Base-by-base conservation (phyloP, 2,329 filamentous ascomycete genomes). In the Westerdykella sp. region DNA sequence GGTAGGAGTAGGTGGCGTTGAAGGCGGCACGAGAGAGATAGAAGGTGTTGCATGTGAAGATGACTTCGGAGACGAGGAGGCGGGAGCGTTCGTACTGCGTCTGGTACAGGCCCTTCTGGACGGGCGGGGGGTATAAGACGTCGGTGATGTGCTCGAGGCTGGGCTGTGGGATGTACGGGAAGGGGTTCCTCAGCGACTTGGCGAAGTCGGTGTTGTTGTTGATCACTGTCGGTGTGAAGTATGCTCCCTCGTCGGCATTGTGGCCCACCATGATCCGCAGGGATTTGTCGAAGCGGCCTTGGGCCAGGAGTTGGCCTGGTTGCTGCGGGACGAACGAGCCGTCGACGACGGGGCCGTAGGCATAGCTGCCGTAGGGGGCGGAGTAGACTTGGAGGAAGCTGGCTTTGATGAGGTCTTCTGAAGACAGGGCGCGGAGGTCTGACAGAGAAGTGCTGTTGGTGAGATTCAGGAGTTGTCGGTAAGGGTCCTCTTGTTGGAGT, bases 41-140 rank as follows among this genome's bases (percentile, higher is more conserved):
- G 53, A 72, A 67, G 12, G 75, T 71, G 50, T 77, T 77, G 68
- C 78, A 80, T 10, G 62, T 65, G 52, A 77, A 75, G 44, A 59
- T 45, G 5, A 58, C 43, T 42, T 80, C 77, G 11, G 68, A 56
- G 32, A 68, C 57, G 10, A 74, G 56, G 1, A 71, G 62, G 10
- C 62, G 57, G 0, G 63, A 62, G 7, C 77, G 73, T 11, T 56
- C 60, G 48, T 70, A 70, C 31, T 73, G 52, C 37, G 63, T 69
- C 0, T 52, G 69, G 61, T 79, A 80, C 9, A 64, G 64, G 6
- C 32, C 32, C 9, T 18, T 18, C n/a, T 12, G 32, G 7, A 35
- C 25, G 32, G 32, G 32, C n/a, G 72, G 56, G 3, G 77, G 77
- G 57, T 79, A 79, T 9, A 79, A 62, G 0, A 57, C 65, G 3